Evolutionary conservation across 2,329 filamentous ascomycete species (phyloP), one percentile per base, ranked within the genome.

Genomic region (Aspergillus arachidicola): DNA sequence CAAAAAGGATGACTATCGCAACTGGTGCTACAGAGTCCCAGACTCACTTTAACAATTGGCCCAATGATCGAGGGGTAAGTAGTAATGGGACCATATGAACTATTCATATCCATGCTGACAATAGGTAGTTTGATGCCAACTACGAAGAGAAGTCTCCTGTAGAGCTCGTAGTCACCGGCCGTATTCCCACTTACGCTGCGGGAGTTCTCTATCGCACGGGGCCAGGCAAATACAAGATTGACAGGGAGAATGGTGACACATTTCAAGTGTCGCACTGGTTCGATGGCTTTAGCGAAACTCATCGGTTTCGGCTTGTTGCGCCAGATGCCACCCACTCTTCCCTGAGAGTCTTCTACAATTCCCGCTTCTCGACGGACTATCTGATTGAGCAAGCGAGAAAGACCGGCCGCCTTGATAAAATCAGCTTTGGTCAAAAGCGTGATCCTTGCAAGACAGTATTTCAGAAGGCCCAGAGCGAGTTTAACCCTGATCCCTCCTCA

Each of bases 361-460:
- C 91, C 1, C 84, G 90, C 12, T 84, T 87, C 26, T 89, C 90
- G 58, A 86, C 86, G 0, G 87, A 94, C 60, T 82, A 83, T 1
- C 81, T 89, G 34, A 82, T 91, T 2, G 83, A 89, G 34, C 73
- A 82, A 3, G 85, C 92, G 54, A 85, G 85, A 60, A 83, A 83
- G 64, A 84, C 84, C 0, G 91, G 92, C 0, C 81, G 80, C 57
- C 74, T 85, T 0, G 79, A 83, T 1, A 79, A 80, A 21, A 81
- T 89, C 63, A 88, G 85, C 4, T 96, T 95, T 73, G 92, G 82
- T 0, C 88, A 92, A 67, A 87, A 86, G 64, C 83, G 84, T 2
- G 92, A 96, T 69, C 91, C 91, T 0, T 95, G 92, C 72, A 82
- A 91, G 57, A 87, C 87, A 16, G 78, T 93, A 43, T 93, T 93